Evolutionary conservation across 129 eudicot species (phyloP), one percentile per base, ranked within the genome.

Genomic region (Lonicera japonica): DNA sequence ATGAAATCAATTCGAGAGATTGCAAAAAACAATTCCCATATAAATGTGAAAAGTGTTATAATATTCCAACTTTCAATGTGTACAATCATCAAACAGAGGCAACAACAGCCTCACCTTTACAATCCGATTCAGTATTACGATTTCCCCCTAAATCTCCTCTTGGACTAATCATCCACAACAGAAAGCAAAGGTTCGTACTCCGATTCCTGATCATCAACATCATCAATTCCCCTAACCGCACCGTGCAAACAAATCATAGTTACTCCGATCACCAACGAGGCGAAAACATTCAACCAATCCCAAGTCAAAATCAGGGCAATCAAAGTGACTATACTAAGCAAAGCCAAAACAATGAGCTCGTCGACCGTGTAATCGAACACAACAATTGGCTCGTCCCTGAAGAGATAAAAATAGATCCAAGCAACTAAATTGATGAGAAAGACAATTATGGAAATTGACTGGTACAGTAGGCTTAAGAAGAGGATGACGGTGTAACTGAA

Each of bases 101-200:
- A 61, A 40, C 1, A 22, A 21, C 0, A 21, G 10, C 21, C 14
- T 1, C 16, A 16, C 43, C 43, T 38, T 10, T 38, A 38, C 45
- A 45, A 15, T 8, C n/a, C 24, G 43, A 62, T 22, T 41, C 20
- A 62, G 36, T 6, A 1, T 29, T 29, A 1, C 36, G 36, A 29
- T 29, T 29, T 29, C 36, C 4, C 51, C 51, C 51, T 12, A 12
- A 45, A 50, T 73, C 58, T 43, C 89, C 88, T 47, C 73, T 47
- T 22, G 77, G 64, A 75, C 69, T 50, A 56, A 75, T n/a, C n/a
- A n/a, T n/a, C 94, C 43, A 73, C 81, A 63, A 61, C 88, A 15
- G 80, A 75, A 52, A 82, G 81, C 89, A 84, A 74, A 0, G 86
- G 77, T 55, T 89, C 86, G 17, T 82, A 82, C 0, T 73, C 81